Base-by-base conservation (phyloP, 2,329 filamentous ascomycete species). In the Reticulascus tulasneorum region DNA sequence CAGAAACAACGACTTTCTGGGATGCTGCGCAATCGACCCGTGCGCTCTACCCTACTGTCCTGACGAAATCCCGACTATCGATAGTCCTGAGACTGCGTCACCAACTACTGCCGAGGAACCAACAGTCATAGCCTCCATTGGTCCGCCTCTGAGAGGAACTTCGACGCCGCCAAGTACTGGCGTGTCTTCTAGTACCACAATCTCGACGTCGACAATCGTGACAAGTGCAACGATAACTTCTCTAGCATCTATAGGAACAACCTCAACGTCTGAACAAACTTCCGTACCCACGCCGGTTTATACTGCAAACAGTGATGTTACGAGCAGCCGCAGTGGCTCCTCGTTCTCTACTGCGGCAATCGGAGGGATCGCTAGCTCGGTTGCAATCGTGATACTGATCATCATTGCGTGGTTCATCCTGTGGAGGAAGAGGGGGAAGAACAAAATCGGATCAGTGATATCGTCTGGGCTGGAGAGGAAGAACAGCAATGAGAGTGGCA, bases 1-100 rank as follows among this genome's bases (percentile, higher is more conserved):
- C 44, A 40, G 30, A 11, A 25, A 33, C 30, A 63, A 53, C 45
- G 42, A 45, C 21, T 71, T 66, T 44, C 38, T 33, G 4, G 71
- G 67, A 13, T 76, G 73, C 46, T 76, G 71, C 48, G 49, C 54
- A 11, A 49, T 59, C 11, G 50, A 71, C 40, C 62, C 69, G 12
- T 76, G 73, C 47, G 37, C 42, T 4, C 33, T 52, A 30, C 28
- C 37, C 4, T 44, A 37, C 7, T 69, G 64, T 38, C 59, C 59
- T 9, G 46, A 40, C 23, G 15, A 35, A n/a, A n/a, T n/a, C n/a
- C n/a, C n/a, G n/a, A n/a, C n/a, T n/a, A n/a, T n/a, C n/a, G n/a
- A n/a, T n/a, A n/a, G n/a, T n/a, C n/a, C n/a, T n/a, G n/a, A n/a
- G n/a, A n/a, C n/a, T n/a, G n/a, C n/a, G n/a, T n/a, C n/a, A n/a